These are phyloP conservation scores for Aspergillus quadricinctus DNA, from an alignment of 2,329 filamentous ascomycete species.

Conservation along the genomic window DNA sequence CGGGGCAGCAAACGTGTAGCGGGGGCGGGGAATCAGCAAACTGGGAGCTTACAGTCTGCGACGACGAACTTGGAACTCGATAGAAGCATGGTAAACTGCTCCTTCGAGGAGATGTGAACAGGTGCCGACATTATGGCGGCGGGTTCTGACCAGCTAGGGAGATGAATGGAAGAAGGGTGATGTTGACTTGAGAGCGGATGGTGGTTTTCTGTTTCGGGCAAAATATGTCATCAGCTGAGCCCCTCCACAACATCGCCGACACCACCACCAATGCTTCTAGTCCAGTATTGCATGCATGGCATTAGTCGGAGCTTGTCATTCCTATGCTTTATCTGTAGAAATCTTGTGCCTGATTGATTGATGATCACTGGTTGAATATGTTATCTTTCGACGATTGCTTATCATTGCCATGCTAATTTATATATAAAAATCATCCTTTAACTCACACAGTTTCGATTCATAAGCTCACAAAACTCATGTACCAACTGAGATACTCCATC, in stretches of 20 bases:
- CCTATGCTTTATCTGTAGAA: not conserved
- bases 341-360: not conserved
- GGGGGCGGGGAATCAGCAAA: not conserved
- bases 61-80: conserved; percentile 74
- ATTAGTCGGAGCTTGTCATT: not conserved
- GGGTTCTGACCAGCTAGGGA: conserved; percentile 7
- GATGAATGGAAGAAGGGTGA: conserved; percentile 13
- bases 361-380: not conserved
- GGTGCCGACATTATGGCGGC: conserved; percentile 38
- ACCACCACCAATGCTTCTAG: not conserved
- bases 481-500: not conserved
- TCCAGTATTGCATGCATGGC: not conserved
- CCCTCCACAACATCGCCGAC: conserved; percentile 7
- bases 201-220: conserved; percentile 5
- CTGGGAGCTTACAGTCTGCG: conserved; percentile 69
- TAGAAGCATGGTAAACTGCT: conserved; percentile 65
- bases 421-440: not conserved
- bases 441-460: not conserved
- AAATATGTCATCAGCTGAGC: conserved; percentile 8
- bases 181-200: conserved; percentile 16
- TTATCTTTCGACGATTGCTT: not conserved
- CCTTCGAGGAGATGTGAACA: conserved; percentile 57
- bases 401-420: not conserved
- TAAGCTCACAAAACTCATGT: not conserved
- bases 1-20: conserved; percentile 10